Evolutionary conservation across 768 basidiomycete genomes (phyloP), one percentile per base, ranked within the genome.

Genomic region (Naganishia antarctica): DNA sequence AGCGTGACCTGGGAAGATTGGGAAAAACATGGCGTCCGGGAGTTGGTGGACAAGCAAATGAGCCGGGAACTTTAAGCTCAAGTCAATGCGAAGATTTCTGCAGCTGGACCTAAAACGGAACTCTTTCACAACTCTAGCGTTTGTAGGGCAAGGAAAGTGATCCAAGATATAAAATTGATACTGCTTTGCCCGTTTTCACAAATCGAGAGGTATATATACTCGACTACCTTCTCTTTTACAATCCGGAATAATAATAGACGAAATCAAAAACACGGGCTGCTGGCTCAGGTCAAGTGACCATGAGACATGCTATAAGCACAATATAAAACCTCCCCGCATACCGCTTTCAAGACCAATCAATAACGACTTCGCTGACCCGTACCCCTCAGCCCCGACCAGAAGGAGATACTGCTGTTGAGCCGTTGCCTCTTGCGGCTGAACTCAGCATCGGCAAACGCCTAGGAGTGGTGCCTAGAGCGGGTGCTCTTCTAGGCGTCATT

Each of bases 1-100:
- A 68, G 69, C 0, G 68, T 75, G 3, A 72, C 68, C 15, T 76
- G 73, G 73, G 49, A 69, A 21, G 75, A 76, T 28, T 76, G 75
- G 75, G 73, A 74, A 48, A 68, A 46, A 12, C 44, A 62, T 12
- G 67, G 70, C 2, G 70, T 68, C 1, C 63, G 67, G n/a, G 73
- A 71, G 18, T 64, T 70, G 46, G 60, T 76, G 13, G 73, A 72
- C 47, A 66, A 50, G 62, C 68, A 75, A 41, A 73, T 76, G 53
- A 26, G 18, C 11, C 53, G 53, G 23, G 53, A 57, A 40, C 23
- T 25, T 18, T 57, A 40, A 44, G 34, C 34, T 7, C 34, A 37
- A 40, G 8, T 40, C 37, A 40, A 16, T 16, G 16, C 16, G 37
- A 16, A 40, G n/a, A n/a, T n/a, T n/a, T n/a, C n/a, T n/a, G n/a